Conservation (phyloP, 106 monocot genomes). For the Iris macrosiphon region DNA sequence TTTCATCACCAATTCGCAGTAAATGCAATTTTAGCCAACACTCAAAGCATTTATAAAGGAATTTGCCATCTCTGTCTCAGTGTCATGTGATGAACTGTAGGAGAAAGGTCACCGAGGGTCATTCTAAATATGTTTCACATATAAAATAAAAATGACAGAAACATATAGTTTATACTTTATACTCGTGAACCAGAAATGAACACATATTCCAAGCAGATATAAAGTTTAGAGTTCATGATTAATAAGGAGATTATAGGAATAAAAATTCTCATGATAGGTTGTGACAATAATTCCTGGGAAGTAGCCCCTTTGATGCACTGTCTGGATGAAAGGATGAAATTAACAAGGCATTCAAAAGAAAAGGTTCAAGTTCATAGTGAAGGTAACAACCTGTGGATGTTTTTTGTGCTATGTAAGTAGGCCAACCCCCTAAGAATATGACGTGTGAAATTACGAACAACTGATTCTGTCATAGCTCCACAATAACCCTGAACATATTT, state of each 20-base stretch:
- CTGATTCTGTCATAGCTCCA: slow-evolving; percentile 92
- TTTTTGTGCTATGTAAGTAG: slow-evolving; percentile 73
- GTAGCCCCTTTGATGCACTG: neutral
- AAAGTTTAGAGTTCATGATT: too few relatives aligned
- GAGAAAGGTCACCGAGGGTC: too few relatives aligned
- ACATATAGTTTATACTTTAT: neutral
- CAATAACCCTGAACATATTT: slow-evolving; percentile 81
- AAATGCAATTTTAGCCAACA: too few relatives aligned
- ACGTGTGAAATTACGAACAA: slow-evolving; percentile 93
- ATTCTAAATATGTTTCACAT: neutral
- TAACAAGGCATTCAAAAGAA: neutral
- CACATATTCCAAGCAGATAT: too few relatives aligned
- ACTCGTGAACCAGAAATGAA: too few relatives aligned
- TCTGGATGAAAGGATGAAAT: neutral
- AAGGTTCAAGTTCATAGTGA: neutral
- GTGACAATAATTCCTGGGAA: neutral
- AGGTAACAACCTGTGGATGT: slow-evolving; percentile 71
- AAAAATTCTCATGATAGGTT: neutral
- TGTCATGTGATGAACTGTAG: too few relatives aligned
- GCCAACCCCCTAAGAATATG: slow-evolving; percentile 86
- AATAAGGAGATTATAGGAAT: neutral
- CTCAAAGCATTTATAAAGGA: too few relatives aligned
- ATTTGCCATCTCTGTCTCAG: too few relatives aligned
- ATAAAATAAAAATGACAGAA: neutral
- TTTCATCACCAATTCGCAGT: too few relatives aligned